Base-by-base conservation (phyloP, 73 alveolate species). In the Stentor coeruleus region DNA sequence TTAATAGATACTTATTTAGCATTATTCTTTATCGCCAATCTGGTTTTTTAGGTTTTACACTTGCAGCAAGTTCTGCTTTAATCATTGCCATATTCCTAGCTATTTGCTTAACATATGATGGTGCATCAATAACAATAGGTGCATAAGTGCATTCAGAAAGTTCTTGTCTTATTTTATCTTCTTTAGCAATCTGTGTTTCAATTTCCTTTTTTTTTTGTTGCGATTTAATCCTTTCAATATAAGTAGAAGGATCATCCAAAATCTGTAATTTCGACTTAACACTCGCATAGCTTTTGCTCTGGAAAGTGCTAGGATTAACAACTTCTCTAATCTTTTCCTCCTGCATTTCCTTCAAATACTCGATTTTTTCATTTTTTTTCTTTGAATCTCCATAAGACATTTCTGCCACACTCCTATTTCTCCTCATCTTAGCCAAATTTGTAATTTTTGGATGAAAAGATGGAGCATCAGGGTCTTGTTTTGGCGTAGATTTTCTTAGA, bases 401-500 rank as follows among this genome's bases (percentile, higher is more conserved):
- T 75, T 75, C 83, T n/a, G 26, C 81, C 20, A 75, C 14, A 2
- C 74, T 75, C 39, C 72, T 31, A n/a, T 75, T 36, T 75, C 33
- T 75, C 72, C 38, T 75, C 74, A 39, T 20, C 3, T 75, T 75
- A 20, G 83, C 83, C 72, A 26, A 37, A 6, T 38, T 40, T 14
- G 83, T 75, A 38, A 75, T 75, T 37, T 37, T 39, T 39, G 83
- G 83, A 30, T 38, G 77, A 75, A 75, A 75, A 38, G 81, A n/a
- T 20, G n/a, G 33, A 35, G 20, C 72, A 14, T 75, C 77, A 39
- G 59, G 74, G 26, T 75, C 38, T 20, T 49, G 6, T 49, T 49
- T 49, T 20, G 66, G 66, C 20, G 6, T 49, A 11, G 6, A 11
- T 2, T 33, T 75, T 38, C 39, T 75, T 28, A n/a, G 40, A 20